phyloP scores from a whole-genome alignment of 1,139 yeast genomes.

The Geotrichum klebahnii region DNA sequence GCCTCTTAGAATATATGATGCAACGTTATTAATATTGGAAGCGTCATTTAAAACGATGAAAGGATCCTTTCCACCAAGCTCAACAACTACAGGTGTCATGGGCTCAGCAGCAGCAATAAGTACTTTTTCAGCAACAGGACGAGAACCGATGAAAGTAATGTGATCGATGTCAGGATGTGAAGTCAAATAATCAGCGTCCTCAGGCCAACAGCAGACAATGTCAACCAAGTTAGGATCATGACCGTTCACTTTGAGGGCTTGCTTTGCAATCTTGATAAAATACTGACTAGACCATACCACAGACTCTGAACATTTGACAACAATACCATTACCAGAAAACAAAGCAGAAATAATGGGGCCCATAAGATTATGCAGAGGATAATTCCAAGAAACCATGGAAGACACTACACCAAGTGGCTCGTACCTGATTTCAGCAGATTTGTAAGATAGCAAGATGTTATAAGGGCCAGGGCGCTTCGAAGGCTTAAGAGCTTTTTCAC shows the following conservation, averaged over 20 bases:
- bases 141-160: constrained; percentile 92
- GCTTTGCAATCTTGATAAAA: constrained; percentile 64
- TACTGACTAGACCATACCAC: constrained; percentile 91
- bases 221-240: constrained; percentile 80
- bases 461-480: constrained; percentile 84
- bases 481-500: constrained; percentile 65
- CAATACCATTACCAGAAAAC: constrained; percentile 85
- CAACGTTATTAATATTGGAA: constrained; percentile 42
- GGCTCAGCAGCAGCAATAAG: constrained; percentile 74
- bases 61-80: constrained; percentile 94
- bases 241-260: constrained; percentile 68
- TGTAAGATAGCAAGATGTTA: constrained; percentile 72
- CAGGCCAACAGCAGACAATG: constrained; percentile 69
- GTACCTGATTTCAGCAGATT: constrained; percentile 86
- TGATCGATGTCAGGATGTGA: constrained; percentile 79
- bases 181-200: constrained; percentile 79
- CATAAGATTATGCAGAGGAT: constrained; percentile 81
- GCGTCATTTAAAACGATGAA: constrained; percentile 65
- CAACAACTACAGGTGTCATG: constrained; percentile 89
- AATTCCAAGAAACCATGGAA: constrained; percentile 93
- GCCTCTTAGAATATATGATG: constrained; percentile 86
- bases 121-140: constrained; percentile 86
- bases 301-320: constrained; percentile 90
- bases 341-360: constrained; percentile 88
- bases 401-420: constrained; percentile 87